phyloP scores from a whole-genome alignment of 352 stramenopile species.

The Globisporangium okanoganense region DNA sequence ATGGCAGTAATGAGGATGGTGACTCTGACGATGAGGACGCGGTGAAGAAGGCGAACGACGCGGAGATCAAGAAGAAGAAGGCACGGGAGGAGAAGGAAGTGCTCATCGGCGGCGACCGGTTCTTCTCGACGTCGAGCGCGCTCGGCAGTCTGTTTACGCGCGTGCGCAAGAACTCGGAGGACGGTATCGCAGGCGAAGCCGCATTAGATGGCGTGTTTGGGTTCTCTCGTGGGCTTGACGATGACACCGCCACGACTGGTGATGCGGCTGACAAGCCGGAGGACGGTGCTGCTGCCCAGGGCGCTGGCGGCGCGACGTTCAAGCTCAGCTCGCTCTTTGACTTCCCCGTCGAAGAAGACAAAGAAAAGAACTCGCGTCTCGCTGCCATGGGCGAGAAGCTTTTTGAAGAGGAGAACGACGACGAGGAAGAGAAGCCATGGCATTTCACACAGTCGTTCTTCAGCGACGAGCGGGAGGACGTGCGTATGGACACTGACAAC shows the following conservation, averaged over 20 bases:
- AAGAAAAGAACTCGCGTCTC: slow-evolving; percentile 25
- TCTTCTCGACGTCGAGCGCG: slow-evolving; percentile 56
- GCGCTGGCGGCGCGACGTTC: slow-evolving; percentile 31
- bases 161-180: slow-evolving; percentile 81
- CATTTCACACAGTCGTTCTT: slow-evolving; percentile 39
- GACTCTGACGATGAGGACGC: slow-evolving; percentile 18
- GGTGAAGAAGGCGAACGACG: slow-evolving; percentile 10
- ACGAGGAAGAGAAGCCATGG: slow-evolving; percentile 25
- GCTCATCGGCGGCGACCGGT: slow-evolving; percentile 56
- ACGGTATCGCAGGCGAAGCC: slow-evolving; percentile 68
- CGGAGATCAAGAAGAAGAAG: slow-evolving; percentile 15
- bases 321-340: slow-evolving; percentile 75
- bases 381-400: slow-evolving; percentile 45
- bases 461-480: slow-evolving; percentile 32
- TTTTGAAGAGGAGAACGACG: slow-evolving; percentile 31
- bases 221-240: slow-evolving; percentile 10
- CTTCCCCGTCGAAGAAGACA: slow-evolving; percentile 48
- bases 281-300: background rate
- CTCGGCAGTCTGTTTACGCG: slow-evolving; percentile 71
- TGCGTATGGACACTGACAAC: slow-evolving; percentile 21
- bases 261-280: background rate
- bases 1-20: slow-evolving; percentile 5
- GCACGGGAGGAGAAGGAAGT: slow-evolving; percentile 44
- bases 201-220: slow-evolving; percentile 70
- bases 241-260: slow-evolving; percentile 7